phyloP scores from a whole-genome alignment of 345 rosid species.

The Gossypium raimondii region DNA sequence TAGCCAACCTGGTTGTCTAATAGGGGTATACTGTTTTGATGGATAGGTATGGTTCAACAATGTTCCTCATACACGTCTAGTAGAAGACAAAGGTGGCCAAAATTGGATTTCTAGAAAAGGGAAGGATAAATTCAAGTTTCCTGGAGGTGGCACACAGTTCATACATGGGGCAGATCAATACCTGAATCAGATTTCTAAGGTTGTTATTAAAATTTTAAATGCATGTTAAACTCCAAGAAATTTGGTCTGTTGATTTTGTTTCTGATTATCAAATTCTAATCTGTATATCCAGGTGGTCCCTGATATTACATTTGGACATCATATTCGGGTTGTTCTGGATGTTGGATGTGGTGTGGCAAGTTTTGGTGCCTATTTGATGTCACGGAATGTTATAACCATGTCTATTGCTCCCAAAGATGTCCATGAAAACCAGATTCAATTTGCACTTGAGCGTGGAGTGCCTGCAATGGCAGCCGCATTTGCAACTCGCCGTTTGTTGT shows the following conservation, averaged over 20 bases:
- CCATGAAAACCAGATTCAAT: slow-evolving; percentile 97
- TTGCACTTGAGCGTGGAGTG: slow-evolving; percentile 98
- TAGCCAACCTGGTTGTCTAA: slow-evolving; percentile 3
- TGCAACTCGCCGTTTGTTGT: slow-evolving; percentile 65
- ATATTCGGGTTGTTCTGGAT: slow-evolving; percentile 70
- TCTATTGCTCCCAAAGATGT: slow-evolving; percentile 98
- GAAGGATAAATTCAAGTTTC: slow-evolving; percentile 83
- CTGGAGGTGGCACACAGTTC: slow-evolving; percentile 98
- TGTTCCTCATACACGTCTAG: slow-evolving; percentile 86
- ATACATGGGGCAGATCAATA: slow-evolving; percentile 93
- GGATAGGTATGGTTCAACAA: slow-evolving; percentile 80
- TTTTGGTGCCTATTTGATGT: slow-evolving; percentile 90
- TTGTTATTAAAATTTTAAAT: slow-evolving; percentile 34
- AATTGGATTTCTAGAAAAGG: slow-evolving; percentile 67
- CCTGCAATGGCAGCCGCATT: slow-evolving; percentile 99
- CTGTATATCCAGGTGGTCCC: slow-evolving; percentile 65
- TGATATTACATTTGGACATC: slow-evolving; percentile 67
- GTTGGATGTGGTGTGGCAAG: slow-evolving; percentile 99
- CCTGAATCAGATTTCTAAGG: slow-evolving; percentile 83
- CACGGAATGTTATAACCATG: slow-evolving; percentile 71
- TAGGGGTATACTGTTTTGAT: slow-evolving; percentile 18
- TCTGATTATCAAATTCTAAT: slow-evolving; percentile 20
- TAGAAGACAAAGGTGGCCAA: slow-evolving; percentile 94
- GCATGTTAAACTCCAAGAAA: background rate
- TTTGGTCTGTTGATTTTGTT: background rate